phyloP scores from a whole-genome alignment of 257 asterid species.

The Thymus quinquecostatus region DNA sequence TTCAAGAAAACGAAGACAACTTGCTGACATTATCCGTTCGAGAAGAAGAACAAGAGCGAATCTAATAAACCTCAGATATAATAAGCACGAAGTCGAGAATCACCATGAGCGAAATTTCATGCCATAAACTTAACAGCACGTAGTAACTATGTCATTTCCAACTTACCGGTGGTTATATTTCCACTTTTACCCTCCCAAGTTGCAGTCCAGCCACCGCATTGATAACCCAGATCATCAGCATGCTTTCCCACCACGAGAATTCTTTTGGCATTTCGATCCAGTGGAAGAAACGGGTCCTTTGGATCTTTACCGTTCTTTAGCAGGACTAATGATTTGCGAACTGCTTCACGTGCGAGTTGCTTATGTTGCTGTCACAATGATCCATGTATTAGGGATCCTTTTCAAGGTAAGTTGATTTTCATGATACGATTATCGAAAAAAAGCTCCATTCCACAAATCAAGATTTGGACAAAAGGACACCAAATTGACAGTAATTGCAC shows the following conservation, averaged over 20 bases:
- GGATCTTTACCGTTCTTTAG: constrained; percentile 74
- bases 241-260: constrained; percentile 72
- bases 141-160: background rate
- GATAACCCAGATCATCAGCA: constrained; percentile 76
- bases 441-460: too few relatives aligned
- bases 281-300: constrained; percentile 63
- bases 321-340: constrained; percentile 76
- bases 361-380: constrained; percentile 57
- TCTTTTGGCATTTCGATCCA: constrained; percentile 54
- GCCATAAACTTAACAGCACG: constrained; percentile 10
- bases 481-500: too few relatives aligned
- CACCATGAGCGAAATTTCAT: constrained; percentile 3
- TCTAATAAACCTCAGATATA: background rate
- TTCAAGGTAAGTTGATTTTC: background rate
- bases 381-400: constrained; percentile 9
- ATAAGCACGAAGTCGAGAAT: constrained; percentile 3
- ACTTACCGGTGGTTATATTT: constrained; percentile 67
- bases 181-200: constrained; percentile 86
- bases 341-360: constrained; percentile 88
- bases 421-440: too few relatives aligned
- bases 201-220: constrained; percentile 85
- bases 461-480: too few relatives aligned
- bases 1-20: constrained; percentile 8
- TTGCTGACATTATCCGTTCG: constrained; percentile 13
- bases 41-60: background rate